phyloP scores from a whole-genome alignment of 495 filamentous ascomycete genomes.

The Podospora tetraspora region DNA sequence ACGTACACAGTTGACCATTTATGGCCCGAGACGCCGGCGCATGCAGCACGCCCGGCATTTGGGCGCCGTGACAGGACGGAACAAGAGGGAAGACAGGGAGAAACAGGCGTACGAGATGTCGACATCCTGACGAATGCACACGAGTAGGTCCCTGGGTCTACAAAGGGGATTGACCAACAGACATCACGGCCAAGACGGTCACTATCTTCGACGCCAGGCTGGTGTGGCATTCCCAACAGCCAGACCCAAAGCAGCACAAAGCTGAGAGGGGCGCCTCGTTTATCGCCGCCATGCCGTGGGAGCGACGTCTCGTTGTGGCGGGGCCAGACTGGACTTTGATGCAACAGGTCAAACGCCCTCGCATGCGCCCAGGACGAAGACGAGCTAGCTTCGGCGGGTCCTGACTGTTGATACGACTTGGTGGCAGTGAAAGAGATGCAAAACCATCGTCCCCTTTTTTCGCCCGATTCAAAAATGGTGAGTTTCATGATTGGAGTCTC shows the following conservation, averaged over 20 bases:
- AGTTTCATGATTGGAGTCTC: neutral
- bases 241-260: neutral
- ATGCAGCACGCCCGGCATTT: neutral
- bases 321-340: neutral
- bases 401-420: neutral
- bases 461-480: neutral
- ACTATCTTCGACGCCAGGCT: neutral
- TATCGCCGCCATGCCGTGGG: neutral
- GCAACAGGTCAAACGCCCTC: neutral
- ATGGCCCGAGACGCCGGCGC: neutral
- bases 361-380: neutral
- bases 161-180: neutral
- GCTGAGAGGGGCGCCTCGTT: neutral
- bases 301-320: neutral
- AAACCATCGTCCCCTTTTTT: neutral
- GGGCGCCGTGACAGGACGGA: neutral
- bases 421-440: neutral
- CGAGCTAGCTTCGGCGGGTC: neutral
- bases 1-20: neutral
- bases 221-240: neutral
- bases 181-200: neutral
- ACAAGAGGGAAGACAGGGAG: neutral
- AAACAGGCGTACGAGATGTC: neutral
- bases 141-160: neutral
- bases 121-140: neutral